Evolutionary conservation across 2,329 filamentous ascomycete species (phyloP).

Genomic region (Cryphonectria nitschkei): DNA sequence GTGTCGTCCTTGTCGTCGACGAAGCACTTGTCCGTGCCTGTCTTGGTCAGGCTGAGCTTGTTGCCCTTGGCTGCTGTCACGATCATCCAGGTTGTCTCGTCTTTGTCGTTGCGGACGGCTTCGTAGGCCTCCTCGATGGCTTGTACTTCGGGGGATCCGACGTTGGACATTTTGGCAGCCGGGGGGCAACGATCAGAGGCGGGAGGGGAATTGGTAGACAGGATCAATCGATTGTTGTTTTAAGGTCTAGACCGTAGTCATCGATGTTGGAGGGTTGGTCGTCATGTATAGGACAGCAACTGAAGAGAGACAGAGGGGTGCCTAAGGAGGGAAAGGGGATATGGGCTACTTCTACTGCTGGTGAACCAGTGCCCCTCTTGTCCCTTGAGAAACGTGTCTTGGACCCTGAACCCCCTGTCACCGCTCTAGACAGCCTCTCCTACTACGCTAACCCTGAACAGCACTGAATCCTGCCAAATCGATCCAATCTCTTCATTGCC

Average conservation of each 20-base stretch:
- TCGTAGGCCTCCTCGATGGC: slow-evolving; percentile 65
- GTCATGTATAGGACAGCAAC: not conserved
- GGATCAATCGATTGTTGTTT: not conserved
- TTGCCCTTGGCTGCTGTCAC: slow-evolving; percentile 61
- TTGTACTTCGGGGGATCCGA: slow-evolving; percentile 54
- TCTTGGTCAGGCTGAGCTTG: slow-evolving; percentile 58
- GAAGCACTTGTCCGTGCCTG: slow-evolving; percentile 63
- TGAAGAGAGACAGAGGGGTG: not conserved
- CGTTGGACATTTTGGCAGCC: slow-evolving; percentile 53
- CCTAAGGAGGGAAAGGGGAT: not conserved
- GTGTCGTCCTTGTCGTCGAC: slow-evolving; percentile 66
- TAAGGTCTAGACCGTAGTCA: not conserved
- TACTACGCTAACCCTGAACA: not conserved
- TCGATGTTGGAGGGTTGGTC: not conserved
- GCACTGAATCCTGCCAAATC: not conserved
- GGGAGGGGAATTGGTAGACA: not conserved
- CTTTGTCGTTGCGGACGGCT: slow-evolving; percentile 68
- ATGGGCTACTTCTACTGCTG: not conserved
- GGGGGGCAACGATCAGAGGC: too few species aligned
- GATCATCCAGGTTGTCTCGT: slow-evolving; percentile 68
- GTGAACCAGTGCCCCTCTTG: not conserved
- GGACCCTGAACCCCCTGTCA: slow-evolving; percentile 10
- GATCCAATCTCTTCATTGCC: too few species aligned
- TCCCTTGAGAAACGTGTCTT: slow-evolving; percentile 18
- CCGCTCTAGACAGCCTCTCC: not conserved